These are phyloP conservation scores for Reutealis trisperma DNA, from an alignment of 345 rosid genomes.

Conservation along the genomic window DNA sequence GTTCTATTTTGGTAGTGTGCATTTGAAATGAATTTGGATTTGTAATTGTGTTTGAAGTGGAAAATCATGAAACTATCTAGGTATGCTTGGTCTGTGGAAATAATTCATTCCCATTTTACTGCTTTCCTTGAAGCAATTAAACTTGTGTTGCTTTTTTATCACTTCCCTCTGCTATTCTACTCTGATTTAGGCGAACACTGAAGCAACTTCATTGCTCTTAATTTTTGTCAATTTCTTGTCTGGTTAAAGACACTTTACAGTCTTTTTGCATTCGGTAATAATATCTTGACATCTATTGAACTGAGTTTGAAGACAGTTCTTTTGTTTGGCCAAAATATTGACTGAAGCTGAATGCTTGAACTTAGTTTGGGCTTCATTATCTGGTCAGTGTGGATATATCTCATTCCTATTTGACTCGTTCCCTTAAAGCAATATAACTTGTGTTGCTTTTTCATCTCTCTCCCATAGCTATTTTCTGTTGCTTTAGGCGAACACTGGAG, in stretches of 20 bases:
- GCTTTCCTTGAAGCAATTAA: background rate
- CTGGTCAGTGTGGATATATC: slow-evolving; percentile 10
- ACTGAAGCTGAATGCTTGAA: background rate
- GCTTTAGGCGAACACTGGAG: slow-evolving; percentile 6
- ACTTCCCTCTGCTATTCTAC: background rate
- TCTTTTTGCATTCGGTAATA: background rate
- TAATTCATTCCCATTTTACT: background rate
- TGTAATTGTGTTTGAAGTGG: no score
- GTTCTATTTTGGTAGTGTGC: no score
- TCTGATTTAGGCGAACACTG: background rate
- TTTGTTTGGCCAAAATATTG: no score
- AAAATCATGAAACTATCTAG: no score
- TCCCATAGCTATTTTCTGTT: background rate
- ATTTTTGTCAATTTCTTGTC: background rate
- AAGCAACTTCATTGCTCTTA: background rate
- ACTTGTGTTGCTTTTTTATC: no score
- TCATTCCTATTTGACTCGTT: slow-evolving; percentile 7
- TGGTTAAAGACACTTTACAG: no score
- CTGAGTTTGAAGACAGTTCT: no score
- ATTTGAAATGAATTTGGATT: no score
- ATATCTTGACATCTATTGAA: background rate
- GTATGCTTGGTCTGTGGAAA: background rate
- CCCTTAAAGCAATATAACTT: slow-evolving; percentile 12
- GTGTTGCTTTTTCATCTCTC: slow-evolving; percentile 9
- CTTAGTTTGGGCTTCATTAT: slow-evolving; percentile 7